Base-by-base conservation (phyloP, 768 basidiomycete species). In the Melanogaster broomeanus region DNA sequence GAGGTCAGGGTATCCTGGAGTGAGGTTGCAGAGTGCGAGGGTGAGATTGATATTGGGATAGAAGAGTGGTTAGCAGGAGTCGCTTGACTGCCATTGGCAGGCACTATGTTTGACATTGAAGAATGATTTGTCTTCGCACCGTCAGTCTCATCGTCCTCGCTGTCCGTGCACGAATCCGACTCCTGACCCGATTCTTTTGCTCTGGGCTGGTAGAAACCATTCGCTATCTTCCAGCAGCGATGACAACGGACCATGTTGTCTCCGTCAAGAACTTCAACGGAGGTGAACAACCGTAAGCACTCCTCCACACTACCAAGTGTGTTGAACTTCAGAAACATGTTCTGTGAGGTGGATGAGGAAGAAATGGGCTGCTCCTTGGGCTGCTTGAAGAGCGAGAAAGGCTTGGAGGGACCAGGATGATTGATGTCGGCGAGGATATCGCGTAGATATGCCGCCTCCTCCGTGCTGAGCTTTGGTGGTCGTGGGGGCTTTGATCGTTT, bases 241-340 rank as follows among this genome's bases (percentile, higher is more conserved):
- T 88, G 80, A 66, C 95, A 98, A 0, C 93, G 93, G 47, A 97
- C 94, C 74, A 86, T 88, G 60, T 98, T 97, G 60, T 97, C 95
- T 0, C 92, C 93, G 59, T 97, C 90, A 30, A 98, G 72, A 7
- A 91, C 81, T 61, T 98, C 95, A n/a, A 97, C 94, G 4, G 87
- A 79, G 0, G 94, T 97, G 71, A 98, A 98, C 73, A 89, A 77
- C 56, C 84, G 77, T 52, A 96, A 69, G 56, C 90, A 92, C 50
- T 94, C 92, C 61, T 90, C 88, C 24, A 87, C 73, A 0, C 84
- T 81, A 6, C 80, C 76, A 11, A 84, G 72, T 8, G 51, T 57
- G 30, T 67, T 65, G 16, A 67, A 55, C 52, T 61, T 69, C 11
- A 67, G 25, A 49, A 69, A 69, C 18, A 59, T 31, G 41, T 41